Conservation (phyloP, 768 basidiomycete genomes). For the Crassisporium funariophilum region DNA sequence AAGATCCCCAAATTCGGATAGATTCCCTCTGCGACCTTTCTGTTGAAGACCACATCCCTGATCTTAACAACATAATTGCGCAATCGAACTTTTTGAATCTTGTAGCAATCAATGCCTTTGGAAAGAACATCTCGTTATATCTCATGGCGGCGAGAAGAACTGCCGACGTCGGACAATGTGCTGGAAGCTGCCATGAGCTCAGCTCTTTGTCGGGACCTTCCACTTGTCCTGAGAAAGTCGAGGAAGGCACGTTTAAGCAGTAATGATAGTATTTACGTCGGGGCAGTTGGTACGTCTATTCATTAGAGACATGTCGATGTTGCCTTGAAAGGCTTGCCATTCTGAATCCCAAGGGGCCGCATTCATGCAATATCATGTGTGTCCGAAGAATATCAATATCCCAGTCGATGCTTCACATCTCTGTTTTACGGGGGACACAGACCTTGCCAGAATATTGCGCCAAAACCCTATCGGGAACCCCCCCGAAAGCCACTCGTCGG, state of each 20-base stretch:
- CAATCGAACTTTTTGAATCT: no score
- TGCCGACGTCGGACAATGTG: no score
- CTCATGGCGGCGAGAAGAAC: no score
- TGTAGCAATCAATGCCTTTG: no score
- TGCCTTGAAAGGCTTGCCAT: not conserved
- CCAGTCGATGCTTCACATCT: slow-evolving; percentile 16
- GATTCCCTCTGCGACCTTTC: no score
- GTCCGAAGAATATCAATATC: slow-evolving; percentile 11
- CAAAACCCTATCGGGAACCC: slow-evolving; percentile 14
- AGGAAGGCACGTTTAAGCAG: slow-evolving; percentile 10
- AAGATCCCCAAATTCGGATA: no score
- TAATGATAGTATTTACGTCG: slow-evolving; percentile 23
- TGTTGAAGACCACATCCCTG: no score
- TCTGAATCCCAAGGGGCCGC: slow-evolving; percentile 21
- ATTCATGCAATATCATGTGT: slow-evolving; percentile 27
- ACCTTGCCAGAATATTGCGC: slow-evolving; percentile 20
- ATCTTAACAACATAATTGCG: no score
- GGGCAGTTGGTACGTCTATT: slow-evolving; percentile 15
- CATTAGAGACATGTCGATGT: not conserved
- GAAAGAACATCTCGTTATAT: no score
- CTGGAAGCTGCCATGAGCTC: no score
- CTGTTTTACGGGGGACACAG: slow-evolving; percentile 18
- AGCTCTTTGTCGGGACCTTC: slow-evolving; percentile 25
- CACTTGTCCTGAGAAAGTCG: slow-evolving; percentile 22
- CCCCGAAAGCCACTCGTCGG: slow-evolving; percentile 12